Conservation (phyloP, 2,329 filamentous ascomycete genomes). For the Colletotrichum noveboracense region DNA sequence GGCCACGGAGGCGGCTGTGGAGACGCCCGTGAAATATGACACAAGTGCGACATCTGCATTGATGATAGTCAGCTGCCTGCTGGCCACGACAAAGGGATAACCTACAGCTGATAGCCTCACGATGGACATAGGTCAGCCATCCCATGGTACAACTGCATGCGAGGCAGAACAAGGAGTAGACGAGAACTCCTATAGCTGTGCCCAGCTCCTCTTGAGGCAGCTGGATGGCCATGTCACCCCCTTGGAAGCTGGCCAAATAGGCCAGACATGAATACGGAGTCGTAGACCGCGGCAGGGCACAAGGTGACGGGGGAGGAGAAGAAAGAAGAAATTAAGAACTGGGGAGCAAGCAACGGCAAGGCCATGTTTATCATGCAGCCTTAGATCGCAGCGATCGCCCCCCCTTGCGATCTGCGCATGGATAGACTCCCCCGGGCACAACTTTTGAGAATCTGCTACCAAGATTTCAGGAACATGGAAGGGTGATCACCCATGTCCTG, state of each 20-base stretch:
- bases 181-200: constrained; percentile 35
- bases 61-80: not conserved
- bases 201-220: constrained; percentile 37
- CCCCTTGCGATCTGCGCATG: constrained; percentile 16
- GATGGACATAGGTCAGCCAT: constrained; percentile 43
- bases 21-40: constrained; percentile 39
- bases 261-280: constrained; percentile 15
- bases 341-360: constrained; percentile 5
- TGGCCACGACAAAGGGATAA: not conserved
- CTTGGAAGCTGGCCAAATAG: not conserved
- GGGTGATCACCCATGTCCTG: not conserved
- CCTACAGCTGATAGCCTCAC: constrained; percentile 47
- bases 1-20: constrained; percentile 42
- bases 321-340: constrained; percentile 13
- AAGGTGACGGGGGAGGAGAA: constrained; percentile 2
- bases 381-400: constrained; percentile 4
- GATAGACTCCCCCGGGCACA: not conserved
- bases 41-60: constrained; percentile 44
- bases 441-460: not conserved
- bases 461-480: not conserved
- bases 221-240: constrained; percentile 39
- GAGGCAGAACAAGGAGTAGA: constrained; percentile 40
- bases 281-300: not conserved
- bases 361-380: constrained; percentile 23
- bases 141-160: constrained; percentile 34